These are phyloP conservation scores for Angomonas ambiguus DNA, from an alignment of 208 protist genomes.

Conservation along the genomic window DNA sequence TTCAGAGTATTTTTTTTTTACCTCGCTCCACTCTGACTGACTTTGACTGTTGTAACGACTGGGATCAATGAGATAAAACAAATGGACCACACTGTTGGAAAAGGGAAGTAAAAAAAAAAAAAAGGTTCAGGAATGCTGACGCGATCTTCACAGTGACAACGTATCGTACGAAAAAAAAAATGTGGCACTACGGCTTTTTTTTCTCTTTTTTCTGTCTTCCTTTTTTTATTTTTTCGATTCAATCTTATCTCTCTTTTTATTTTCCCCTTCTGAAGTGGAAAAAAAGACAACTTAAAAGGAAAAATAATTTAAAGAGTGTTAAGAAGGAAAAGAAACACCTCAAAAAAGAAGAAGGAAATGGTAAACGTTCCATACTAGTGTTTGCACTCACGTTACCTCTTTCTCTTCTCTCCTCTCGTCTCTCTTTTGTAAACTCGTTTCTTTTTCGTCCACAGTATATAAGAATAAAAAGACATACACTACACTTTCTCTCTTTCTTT, in stretches of 20 bases:
- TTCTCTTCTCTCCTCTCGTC: slow-evolving; percentile 2
- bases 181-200: no score
- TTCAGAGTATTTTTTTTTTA: no score
- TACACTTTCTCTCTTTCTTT: neutral
- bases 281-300: slow-evolving; percentile 13
- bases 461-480: neutral
- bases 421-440: neutral
- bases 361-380: slow-evolving; percentile 8
- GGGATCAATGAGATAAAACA: no score
- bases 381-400: slow-evolving; percentile 8
- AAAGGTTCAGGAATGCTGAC: neutral
- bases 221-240: no score
- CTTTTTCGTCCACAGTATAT: neutral
- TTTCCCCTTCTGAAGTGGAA: neutral
- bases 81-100: no score
- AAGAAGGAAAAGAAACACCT: neutral
- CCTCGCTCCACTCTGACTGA: no score
- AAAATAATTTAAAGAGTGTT: slow-evolving; percentile 3
- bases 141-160: no score
- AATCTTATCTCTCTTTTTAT: no score
- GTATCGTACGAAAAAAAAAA: no score
- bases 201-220: no score
- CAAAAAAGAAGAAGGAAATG: neutral
- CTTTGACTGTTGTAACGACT: no score
- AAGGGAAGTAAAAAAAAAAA: neutral